Evolutionary conservation across 108 stramenopile species (phyloP), one percentile per base, ranked within the genome.

Genomic region (Discostella pseudostelligera): DNA sequence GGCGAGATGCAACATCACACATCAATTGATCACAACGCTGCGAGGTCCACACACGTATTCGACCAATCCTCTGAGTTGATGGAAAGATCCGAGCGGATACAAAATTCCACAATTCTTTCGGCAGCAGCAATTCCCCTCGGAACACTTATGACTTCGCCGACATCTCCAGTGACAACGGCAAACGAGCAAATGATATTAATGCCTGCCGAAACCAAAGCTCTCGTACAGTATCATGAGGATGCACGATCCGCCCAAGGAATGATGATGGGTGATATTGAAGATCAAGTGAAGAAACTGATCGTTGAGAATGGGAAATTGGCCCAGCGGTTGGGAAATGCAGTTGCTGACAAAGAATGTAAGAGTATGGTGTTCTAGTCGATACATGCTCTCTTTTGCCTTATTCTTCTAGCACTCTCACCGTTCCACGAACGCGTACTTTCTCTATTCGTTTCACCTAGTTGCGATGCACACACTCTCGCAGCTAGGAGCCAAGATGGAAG

Each of bases 261-360:
- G 5, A 3, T 36, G 40, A 26, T 29, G 32, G 37, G 32, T 32
- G 32, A 32, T 49, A 20, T 37, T 54, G 69, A 61, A 54, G 69
- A 65, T 56, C 62, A 64, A 59, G 29, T 65, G 1, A 49, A 48
- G 24, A 56, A 56, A 25, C 42, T 72, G 32, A 59, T 56, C 1
- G 19, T 39, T 40, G 72, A 72, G 56, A 72, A 72, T 56, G 64
- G 46, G 4, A 24, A 72, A 19, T 56, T 72, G 20, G 72, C 72
- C 11, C 63, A 65, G 43, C 39, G 59, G 22, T 51, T 69, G 8
- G 59, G 59, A 3, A 63, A 63, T 26, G 63, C 50, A 13, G 72
- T 72, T 43, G 72, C 72, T 9, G 72, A 72, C 19, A 72, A 72
- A 28, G 72, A 72, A 57, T 72, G 50, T 51, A 51, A 51, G 50